Conservation (phyloP, 2,329 filamentous ascomycete species). For the Aspergillus floridensis region DNA sequence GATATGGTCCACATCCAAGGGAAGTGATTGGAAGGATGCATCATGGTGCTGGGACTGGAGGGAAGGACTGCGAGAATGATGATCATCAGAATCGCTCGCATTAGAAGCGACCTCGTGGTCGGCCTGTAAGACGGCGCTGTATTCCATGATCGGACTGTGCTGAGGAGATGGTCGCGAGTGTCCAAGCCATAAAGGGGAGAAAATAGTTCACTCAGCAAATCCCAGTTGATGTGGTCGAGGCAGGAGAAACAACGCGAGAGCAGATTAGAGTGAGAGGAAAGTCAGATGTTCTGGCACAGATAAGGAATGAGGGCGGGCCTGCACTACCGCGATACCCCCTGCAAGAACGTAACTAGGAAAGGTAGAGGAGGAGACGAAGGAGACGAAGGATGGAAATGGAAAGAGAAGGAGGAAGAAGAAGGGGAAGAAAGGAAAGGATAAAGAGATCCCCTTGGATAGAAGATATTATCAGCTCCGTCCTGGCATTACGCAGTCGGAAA, state of each 20-base stretch:
- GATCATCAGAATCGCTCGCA: constrained; percentile 32
- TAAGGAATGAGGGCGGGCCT: background rate
- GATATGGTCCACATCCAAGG: constrained; percentile 32
- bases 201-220: background rate
- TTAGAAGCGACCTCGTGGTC: constrained; percentile 41
- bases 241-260: background rate
- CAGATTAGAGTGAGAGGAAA: background rate
- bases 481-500: background rate
- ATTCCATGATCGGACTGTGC: constrained; percentile 36
- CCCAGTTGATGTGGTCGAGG: background rate
- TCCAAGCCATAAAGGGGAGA: constrained; percentile 15
- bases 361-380: background rate
- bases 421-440: too few relatives aligned
- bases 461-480: too few relatives aligned
- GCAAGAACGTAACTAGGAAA: background rate
- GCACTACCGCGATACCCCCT: background rate
- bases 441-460: too few relatives aligned
- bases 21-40: constrained; percentile 29
- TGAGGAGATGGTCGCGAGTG: constrained; percentile 3
- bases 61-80: constrained; percentile 31
- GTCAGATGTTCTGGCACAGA: background rate
- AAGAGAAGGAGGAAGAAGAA: background rate
- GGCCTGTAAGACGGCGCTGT: constrained; percentile 44
- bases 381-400: background rate
- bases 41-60: constrained; percentile 21